Conservation (phyloP, 257 asterid species). For the Fraxinus excelsior region DNA sequence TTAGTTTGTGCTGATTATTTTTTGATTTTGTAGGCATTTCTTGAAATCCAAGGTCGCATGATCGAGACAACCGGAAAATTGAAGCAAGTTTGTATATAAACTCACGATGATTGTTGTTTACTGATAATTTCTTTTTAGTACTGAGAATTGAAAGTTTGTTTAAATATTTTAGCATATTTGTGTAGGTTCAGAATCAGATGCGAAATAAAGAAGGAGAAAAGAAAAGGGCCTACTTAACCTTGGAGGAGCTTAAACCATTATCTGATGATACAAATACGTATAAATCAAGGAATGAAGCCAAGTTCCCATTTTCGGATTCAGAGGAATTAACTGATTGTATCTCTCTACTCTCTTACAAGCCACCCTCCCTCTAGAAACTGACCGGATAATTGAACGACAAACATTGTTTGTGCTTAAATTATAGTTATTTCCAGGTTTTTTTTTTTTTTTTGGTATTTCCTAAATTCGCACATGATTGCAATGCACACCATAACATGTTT, state of each 20-base stretch:
- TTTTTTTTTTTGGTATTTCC: no score
- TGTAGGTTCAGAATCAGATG: slow-evolving; percentile 78
- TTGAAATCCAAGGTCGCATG: slow-evolving; percentile 92
- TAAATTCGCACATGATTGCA: no score
- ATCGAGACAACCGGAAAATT: slow-evolving; percentile 81
- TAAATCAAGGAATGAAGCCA: no score
- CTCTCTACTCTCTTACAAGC: no score
- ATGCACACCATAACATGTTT: no score
- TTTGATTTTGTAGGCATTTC: slow-evolving; percentile 60
- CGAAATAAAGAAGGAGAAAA: slow-evolving; percentile 82
- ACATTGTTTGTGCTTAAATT: no score
- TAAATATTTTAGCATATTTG: slow-evolving; percentile 17
- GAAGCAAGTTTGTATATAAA: slow-evolving; percentile 61
- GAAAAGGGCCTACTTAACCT: slow-evolving; percentile 88
- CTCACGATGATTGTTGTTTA: not conserved
- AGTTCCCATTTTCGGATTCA: no score
- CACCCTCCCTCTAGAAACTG: no score
- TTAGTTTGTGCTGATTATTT: no score
- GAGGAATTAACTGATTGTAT: no score
- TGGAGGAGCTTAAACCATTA: slow-evolving; percentile 82
- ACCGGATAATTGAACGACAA: no score
- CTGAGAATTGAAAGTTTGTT: not conserved
- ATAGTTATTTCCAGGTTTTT: no score
- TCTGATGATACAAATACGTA: slow-evolving; percentile 83
- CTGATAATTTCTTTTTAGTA: not conserved